Base-by-base conservation (phyloP, 371 early-diverging fungal species). In the Circinella minor region DNA sequence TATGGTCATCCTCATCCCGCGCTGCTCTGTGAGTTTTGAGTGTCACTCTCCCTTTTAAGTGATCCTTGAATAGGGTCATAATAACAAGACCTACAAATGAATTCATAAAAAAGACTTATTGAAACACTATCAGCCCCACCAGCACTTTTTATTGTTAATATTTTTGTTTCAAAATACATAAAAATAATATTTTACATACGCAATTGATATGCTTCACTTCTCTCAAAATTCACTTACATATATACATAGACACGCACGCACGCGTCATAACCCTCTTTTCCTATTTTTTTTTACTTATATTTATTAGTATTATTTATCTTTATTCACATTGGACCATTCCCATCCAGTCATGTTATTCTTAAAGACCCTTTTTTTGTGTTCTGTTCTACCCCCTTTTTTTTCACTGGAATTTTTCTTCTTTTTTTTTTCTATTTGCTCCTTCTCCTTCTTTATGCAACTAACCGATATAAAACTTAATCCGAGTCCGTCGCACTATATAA, bases 331-430 rank as follows among this genome's bases (percentile, higher is more conserved):
- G 27, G 15, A 8, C 47, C 59, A 57, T 62, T 51, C 36, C 55
- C 63, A 61, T 38, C 37, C 47, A 61, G 37, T 39, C 71, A 60
- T 70, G 65, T 61, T 65, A 39, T 61, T 61, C 66, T 61, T 36
- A 38, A 48, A 65, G 60, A 61, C 65, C 71, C 71, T 65, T 60
- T 65, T 34, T 70, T 49, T 14, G 18, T 51, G 36, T 43, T 6
- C 11, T 43, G 43, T 11, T 43, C 43, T 43, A 6, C 38, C 37
- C 36, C 51, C 68, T 47, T 39, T 61, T 71, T 66, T 71, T 67
- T 71, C 67, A n/a, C 63, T 71, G 71, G 71, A 71, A 71, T 71
- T 71, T 55, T 46, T 60, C 15, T 61, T 7, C 36, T 38, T 59
- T 61, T 65, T 65, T 43, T 36, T 20, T 47, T 66, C 63, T 61